These are phyloP conservation scores for Coniophora puteana DNA, from an alignment of 1,284 basidiomycete species.

Conservation along the genomic window DNA sequence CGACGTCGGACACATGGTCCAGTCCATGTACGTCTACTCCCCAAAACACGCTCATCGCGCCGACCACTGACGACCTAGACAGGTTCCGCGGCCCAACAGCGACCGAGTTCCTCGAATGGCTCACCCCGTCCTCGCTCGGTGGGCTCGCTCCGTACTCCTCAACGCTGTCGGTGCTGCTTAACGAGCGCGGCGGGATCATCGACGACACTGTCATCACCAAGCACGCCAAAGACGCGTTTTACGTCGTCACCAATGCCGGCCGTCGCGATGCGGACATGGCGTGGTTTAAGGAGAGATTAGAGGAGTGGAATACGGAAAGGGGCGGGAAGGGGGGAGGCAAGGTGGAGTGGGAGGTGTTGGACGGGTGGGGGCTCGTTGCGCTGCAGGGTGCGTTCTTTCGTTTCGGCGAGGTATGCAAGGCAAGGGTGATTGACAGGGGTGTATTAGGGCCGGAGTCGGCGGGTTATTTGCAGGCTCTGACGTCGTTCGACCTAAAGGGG, in stretches of 20 bases:
- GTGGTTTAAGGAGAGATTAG: conserved; percentile 71
- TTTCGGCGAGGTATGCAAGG: neutral
- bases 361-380: conserved; percentile 87
- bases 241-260: conserved; percentile 96
- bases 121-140: conserved; percentile 79
- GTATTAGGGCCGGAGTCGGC: conserved; percentile 79
- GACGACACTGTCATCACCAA: conserved; percentile 92
- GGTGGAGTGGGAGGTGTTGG: conserved; percentile 81
- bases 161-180: conserved; percentile 87
- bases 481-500: conserved; percentile 66
- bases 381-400: conserved; percentile 64
- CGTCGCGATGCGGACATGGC: conserved; percentile 78
- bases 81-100: conserved; percentile 70
- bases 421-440: conserved; percentile 3
- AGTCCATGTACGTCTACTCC: conserved; percentile 57
- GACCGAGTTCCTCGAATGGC: conserved; percentile 79
- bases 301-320: conserved; percentile 70
- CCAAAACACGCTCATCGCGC: conserved; percentile 19
- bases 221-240: conserved; percentile 76
- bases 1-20: conserved; percentile 98
- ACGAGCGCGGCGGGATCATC: conserved; percentile 89
- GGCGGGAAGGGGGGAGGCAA: conserved; percentile 47
- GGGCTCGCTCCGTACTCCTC: conserved; percentile 67
- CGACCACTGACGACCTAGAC: neutral
- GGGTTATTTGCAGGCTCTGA: conserved; percentile 71